A percentile compares a stretch with the other conserved stretches of the same genome.
These are phyloP conservation scores for Suillus ampliporus DNA, from an alignment of 768 basidiomycete species.

Conservation along the genomic window DNA sequence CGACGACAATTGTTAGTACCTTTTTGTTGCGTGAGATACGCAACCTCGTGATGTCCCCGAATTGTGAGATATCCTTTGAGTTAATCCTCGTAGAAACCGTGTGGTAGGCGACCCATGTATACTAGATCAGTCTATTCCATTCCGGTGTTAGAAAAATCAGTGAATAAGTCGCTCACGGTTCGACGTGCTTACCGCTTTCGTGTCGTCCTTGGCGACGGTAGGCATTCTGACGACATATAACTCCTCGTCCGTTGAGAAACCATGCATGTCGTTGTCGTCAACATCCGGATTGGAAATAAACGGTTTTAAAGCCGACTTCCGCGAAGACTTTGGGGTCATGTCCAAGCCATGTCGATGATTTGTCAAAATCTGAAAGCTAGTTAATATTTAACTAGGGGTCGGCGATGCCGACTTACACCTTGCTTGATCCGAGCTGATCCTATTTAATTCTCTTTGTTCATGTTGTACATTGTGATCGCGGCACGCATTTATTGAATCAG, in stretches of 20 bases:
- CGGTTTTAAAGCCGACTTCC: too few relatives aligned
- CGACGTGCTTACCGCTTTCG: constrained; percentile 62
- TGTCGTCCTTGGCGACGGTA: constrained; percentile 89
- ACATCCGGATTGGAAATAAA: too few relatives aligned
- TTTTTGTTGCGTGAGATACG: constrained; percentile 94
- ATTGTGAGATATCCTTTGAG: constrained; percentile 95
- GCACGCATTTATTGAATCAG: too few relatives aligned
- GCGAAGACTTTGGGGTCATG: too few relatives aligned
- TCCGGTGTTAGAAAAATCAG: constrained; percentile 10
- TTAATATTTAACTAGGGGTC: too few relatives aligned
- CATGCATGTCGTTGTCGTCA: constrained; percentile 61
- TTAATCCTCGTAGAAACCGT: constrained; percentile 97
- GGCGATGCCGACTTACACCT: too few relatives aligned
- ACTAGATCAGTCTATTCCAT: constrained; percentile 66
- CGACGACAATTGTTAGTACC: constrained; percentile 45
- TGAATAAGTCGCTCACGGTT: not conserved
- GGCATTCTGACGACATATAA: constrained; percentile 81
- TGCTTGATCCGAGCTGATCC: too few relatives aligned
- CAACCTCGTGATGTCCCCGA: constrained; percentile 87
- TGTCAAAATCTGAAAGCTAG: too few relatives aligned
- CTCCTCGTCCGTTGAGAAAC: constrained; percentile 79
- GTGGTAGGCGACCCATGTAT: constrained; percentile 89
- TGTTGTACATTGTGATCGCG: too few relatives aligned
- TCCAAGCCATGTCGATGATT: too few relatives aligned
- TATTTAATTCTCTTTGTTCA: too few relatives aligned